These are phyloP conservation scores for Hortiboletus campestris DNA, from an alignment of 768 basidiomycete species.

Conservation along the genomic window DNA sequence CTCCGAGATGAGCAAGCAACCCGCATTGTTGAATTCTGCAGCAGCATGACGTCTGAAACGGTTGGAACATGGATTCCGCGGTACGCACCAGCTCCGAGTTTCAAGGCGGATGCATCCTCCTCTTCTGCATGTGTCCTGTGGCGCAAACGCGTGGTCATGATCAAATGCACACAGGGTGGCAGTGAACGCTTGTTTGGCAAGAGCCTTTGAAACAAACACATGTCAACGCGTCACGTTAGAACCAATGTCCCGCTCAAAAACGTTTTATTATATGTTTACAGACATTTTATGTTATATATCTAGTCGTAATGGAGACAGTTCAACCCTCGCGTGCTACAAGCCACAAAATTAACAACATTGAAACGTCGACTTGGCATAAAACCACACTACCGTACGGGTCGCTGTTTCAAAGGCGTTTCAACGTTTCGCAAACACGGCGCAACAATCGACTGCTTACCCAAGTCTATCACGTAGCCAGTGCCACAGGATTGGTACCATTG, in stretches of 20 bases:
- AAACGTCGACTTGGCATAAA: slow-evolving; percentile 29
- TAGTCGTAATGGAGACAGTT: slow-evolving; percentile 28
- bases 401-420: slow-evolving; percentile 13
- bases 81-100: slow-evolving; percentile 67
- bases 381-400: slow-evolving; percentile 3
- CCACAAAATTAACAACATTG: slow-evolving; percentile 26
- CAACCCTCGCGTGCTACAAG: slow-evolving; percentile 22
- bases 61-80: no score
- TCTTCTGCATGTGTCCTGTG: slow-evolving; percentile 70
- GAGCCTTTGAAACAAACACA: slow-evolving; percentile 29
- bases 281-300: slow-evolving; percentile 36
- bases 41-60: neutral
- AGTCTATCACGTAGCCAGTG: slow-evolving; percentile 29
- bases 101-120: slow-evolving; percentile 82
- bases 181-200: slow-evolving; percentile 41
- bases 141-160: slow-evolving; percentile 58
- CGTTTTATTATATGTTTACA: slow-evolving; percentile 36
- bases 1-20: slow-evolving; percentile 88
- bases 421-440: neutral
- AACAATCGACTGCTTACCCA: slow-evolving; percentile 12
- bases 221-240: no score
- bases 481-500: slow-evolving; percentile 17
- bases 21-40: slow-evolving; percentile 87
- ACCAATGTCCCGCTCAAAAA: slow-evolving; percentile 8
- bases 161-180: slow-evolving; percentile 44